Base-by-base conservation (phyloP, 805 yeast genomes). In the Zygotorulaspora sp. region DNA sequence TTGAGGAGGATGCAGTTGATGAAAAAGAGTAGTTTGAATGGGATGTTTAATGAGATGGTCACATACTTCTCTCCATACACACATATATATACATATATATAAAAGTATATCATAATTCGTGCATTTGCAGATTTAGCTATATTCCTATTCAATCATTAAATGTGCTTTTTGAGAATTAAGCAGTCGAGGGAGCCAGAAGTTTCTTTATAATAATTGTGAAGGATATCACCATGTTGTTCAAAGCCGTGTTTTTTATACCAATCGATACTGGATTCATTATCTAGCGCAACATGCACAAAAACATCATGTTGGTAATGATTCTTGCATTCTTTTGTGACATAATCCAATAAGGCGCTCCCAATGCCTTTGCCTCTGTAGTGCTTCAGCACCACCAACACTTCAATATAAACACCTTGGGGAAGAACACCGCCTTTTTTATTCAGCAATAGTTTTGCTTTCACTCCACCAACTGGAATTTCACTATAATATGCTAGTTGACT, bases 381-480 rank as follows among this genome's bases (percentile, higher is more conserved):
- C 30, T 74, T 67, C 43, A 86, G 62, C 5, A 87, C 90, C 0
- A 81, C 86, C 20, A 83, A 54, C 0, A 80, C 68, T 57, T 82
- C 83, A 21, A 83, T 71, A 55, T 82, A 80, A 1, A 82, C 69
- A 9, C 74, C 69, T 33, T 72, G 70, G 6, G 83, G 80, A 18
- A 58, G 47, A 13, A 48, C 40, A 2, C 54, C 61, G 5, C 57
- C 66, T 4, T 67, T 50, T n/a, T 65, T 67, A 31, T 69, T 66
- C 10, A 64, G 50, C 14, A 75, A 66, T 40, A 70, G 68, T 36
- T 72, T 62, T 38, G 83, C 80, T 43, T 79, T 78, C 33, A 87
- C 64, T 3, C 78, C 81, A 11, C 92, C 96, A 3, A 87, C 90
- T 6, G 95, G 87, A 5, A 83, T 74, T 52, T 83, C 95, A 33